Percentiles rank a stretch among this genome's conserved stretches.
Conservation (phyloP, 768 basidiomycete species). For the Xerocomellus intermedius region DNA sequence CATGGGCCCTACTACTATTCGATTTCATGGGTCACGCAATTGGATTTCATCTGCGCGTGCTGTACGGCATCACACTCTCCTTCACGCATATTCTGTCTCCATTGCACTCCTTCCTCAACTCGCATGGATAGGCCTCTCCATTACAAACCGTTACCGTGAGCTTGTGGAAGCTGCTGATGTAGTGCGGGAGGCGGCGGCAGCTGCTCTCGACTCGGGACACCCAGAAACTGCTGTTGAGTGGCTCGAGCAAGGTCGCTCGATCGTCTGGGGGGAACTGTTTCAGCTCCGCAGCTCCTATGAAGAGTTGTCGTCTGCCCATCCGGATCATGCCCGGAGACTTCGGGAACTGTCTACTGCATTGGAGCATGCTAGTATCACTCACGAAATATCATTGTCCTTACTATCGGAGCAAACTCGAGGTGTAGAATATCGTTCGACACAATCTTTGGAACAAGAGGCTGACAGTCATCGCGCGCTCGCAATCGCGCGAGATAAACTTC, state of each 20-base stretch:
- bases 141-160: background rate
- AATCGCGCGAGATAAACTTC: too few relatives aligned
- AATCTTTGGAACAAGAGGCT: too few relatives aligned
- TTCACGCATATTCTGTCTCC: constrained; percentile 17
- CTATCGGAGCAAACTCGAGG: too few relatives aligned
- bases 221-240: constrained; percentile 4
- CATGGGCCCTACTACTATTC: background rate
- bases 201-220: background rate
- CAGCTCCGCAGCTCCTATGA: background rate
- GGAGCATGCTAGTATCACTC: background rate
- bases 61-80: constrained; percentile 5
- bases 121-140: background rate
- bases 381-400: background rate
- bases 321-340: background rate
- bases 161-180: background rate
- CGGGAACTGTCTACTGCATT: background rate
- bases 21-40: constrained; percentile 3
- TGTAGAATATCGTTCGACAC: too few relatives aligned
- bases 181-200: background rate
- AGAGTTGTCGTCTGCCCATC: background rate
- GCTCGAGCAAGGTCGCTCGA: constrained; percentile 11
- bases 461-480: too few relatives aligned
- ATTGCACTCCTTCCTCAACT: constrained; percentile 19
- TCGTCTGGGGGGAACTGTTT: background rate
- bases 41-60: constrained; percentile 4